Percentiles rank a stretch among this genome's conserved stretches.
Conservation (phyloP, 345 rosid genomes). For the Lepidium africanum region DNA sequence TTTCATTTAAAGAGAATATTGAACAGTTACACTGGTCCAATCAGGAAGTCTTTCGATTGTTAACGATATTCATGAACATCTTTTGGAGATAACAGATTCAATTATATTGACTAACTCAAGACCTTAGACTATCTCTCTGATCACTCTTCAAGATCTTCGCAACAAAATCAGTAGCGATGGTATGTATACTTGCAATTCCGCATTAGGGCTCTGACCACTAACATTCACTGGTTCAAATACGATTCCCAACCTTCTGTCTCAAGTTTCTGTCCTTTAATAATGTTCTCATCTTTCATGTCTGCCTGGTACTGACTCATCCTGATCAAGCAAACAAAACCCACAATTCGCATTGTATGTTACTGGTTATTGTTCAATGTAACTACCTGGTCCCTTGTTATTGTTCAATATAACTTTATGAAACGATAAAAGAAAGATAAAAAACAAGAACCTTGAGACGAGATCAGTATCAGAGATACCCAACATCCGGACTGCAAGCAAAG, state of each 20-base stretch:
- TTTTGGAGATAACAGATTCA: neutral
- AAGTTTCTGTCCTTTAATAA: conserved; percentile 66
- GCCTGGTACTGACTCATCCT: conserved; percentile 92
- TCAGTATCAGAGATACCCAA: conserved; percentile 68
- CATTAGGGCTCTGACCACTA: neutral
- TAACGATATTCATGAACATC: neutral
- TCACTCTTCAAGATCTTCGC: neutral
- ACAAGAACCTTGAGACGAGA: conserved; percentile 39
- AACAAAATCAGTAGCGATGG: neutral
- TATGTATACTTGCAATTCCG: neutral
- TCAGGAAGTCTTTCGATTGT: neutral
- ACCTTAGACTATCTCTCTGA: conserved; percentile 6
- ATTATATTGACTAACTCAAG: conserved; percentile 1
- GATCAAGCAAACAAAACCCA: conserved; percentile 5
- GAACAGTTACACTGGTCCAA: neutral
- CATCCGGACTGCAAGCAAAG: conserved; percentile 72
- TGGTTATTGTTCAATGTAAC: neutral
- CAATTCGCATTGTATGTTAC: neutral
- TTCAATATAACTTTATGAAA: neutral
- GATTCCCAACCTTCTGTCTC: conserved; percentile 70
- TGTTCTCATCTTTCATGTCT: conserved; percentile 64
- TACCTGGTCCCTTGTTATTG: neutral
- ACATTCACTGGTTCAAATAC: conserved; percentile 42
- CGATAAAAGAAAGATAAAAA: neutral
- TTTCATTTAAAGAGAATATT: too few relatives aligned